phyloP scores from a whole-genome alignment of 805 yeast genomes.

The Kazachstania kunashirensis region DNA sequence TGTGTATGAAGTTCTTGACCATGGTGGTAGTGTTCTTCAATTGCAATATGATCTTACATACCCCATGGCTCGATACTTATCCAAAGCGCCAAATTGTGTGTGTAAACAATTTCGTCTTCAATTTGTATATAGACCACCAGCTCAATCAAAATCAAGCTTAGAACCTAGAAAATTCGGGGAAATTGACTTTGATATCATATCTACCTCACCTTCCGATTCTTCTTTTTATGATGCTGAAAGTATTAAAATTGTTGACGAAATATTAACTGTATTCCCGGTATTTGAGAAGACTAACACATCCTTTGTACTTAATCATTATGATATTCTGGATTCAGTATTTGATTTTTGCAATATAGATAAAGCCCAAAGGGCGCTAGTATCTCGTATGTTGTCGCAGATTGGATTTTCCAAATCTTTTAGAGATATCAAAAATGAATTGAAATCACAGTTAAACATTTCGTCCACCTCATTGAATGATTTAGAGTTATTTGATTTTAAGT shows the following conservation, averaged over 20 bases:
- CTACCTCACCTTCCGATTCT: conserved; percentile 38
- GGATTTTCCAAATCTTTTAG: conserved; percentile 59
- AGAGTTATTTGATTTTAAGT: conserved; percentile 66
- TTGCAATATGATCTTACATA: conserved; percentile 82
- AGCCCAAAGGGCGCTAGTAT: conserved; percentile 60
- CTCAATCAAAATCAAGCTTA: conserved; percentile 41
- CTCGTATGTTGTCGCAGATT: conserved; percentile 63
- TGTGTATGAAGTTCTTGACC: conserved; percentile 73
- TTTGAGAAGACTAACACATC: conserved; percentile 46
- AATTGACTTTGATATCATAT: conserved; percentile 73
- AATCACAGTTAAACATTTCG: conserved; percentile 62
- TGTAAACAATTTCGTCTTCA: conserved; percentile 65
- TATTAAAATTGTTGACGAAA: conserved; percentile 70
- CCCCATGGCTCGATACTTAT: conserved; percentile 79
- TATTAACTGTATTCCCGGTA: conserved; percentile 56
- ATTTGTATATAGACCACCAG: conserved; percentile 67
- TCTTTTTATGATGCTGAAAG: conserved; percentile 80
- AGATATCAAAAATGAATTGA: conserved; percentile 46
- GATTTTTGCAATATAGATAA: conserved; percentile 75
- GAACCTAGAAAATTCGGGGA: conserved; percentile 74
- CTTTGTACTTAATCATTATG: conserved; percentile 71
- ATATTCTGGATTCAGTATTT: conserved; percentile 62
- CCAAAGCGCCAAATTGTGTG: conserved; percentile 41
- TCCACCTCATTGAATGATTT: conserved; percentile 76
- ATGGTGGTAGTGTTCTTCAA: conserved; percentile 79